phyloP scores from a whole-genome alignment of 768 basidiomycete species.

The Kondoa subrosea region DNA sequence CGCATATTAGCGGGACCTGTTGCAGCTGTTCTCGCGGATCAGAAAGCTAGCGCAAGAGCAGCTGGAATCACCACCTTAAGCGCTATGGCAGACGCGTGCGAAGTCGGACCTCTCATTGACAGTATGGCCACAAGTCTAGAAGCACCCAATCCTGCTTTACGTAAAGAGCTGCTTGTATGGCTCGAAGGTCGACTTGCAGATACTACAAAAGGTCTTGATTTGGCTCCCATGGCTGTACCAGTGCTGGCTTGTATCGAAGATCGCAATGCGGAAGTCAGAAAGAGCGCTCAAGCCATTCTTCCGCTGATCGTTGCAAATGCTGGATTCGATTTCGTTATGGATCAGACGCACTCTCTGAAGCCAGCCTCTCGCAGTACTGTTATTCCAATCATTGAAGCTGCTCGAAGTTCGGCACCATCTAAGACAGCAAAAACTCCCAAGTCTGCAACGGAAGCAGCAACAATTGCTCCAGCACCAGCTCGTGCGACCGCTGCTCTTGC shows the following conservation, averaged over 20 bases:
- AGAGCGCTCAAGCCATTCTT: constrained; percentile 66
- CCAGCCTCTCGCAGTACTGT: constrained; percentile 75
- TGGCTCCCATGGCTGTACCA: constrained; percentile 49
- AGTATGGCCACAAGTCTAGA: constrained; percentile 69
- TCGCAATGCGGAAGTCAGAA: constrained; percentile 74
- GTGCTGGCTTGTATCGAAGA: constrained; percentile 73
- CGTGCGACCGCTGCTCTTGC: neutral
- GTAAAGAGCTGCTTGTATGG: constrained; percentile 63
- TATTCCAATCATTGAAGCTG: constrained; percentile 72
- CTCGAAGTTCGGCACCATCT: constrained; percentile 37
- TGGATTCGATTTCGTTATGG: constrained; percentile 71
- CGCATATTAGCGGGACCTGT: constrained; percentile 60
- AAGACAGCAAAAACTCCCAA: neutral
- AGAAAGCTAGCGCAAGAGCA: constrained; percentile 68
- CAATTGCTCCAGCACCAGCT: neutral
- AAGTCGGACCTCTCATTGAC: constrained; percentile 61
- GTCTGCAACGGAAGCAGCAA: too few species aligned
- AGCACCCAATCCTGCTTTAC: constrained; percentile 62
- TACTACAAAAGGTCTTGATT: constrained; percentile 43
- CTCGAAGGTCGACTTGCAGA: constrained; percentile 44
- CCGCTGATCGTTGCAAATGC: constrained; percentile 54
- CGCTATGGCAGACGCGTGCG: constrained; percentile 65
- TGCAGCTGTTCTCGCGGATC: constrained; percentile 72
- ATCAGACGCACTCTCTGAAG: constrained; percentile 70
- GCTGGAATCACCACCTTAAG: constrained; percentile 62